Base-by-base conservation (phyloP, 495 filamentous ascomycete genomes). In the Viridothelium virens region DNA sequence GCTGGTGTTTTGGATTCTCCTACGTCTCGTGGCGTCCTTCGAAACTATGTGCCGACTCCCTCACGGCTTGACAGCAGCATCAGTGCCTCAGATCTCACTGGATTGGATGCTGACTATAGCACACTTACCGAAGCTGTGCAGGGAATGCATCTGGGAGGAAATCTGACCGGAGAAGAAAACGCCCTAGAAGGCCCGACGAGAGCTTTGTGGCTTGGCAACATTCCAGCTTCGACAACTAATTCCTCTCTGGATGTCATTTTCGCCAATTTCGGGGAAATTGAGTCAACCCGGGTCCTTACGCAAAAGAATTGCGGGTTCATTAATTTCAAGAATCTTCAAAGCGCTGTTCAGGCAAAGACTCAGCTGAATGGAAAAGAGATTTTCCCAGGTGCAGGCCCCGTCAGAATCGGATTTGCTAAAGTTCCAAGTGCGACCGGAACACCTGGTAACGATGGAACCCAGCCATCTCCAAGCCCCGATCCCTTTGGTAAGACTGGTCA, bases 251-350 rank as follows among this genome's bases (percentile, higher is more conserved):
- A 90, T 62, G 90, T 92, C 65, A 96, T 97, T 76, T 98, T 98
- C 76, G 88, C 89, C 72, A 79, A 87, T 56, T 95, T 94, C 70
- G 94, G 94, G 16, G 87, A 89, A 33, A 96, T 98, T 71, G 86
- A 92, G 70, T 96, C 93, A 16, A 92, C 91, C 44, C 83, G 94
- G 66, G 95, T 98, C 14, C 81, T 98, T 68, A 96, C 94, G 12
- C 94, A 98, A 80, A 98, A 98, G 84, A 97, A 96, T 73, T 98
- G 94, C 75, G 94, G 94, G 5, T 98, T 98, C 71, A 92, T 98
- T 74, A 98, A 98, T 76, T 98, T 96, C 70, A 91, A 97, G 78
- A 85, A 84, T 69, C 75, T 92, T 34, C 90, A 96, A 39, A 95
- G 90, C 72, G 95, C 94, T 59, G 89, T 96, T 38, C 84, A 89